These are phyloP conservation scores for Albatrellus sp. DNA, from an alignment of 1,284 basidiomycete genomes.

Conservation along the genomic window DNA sequence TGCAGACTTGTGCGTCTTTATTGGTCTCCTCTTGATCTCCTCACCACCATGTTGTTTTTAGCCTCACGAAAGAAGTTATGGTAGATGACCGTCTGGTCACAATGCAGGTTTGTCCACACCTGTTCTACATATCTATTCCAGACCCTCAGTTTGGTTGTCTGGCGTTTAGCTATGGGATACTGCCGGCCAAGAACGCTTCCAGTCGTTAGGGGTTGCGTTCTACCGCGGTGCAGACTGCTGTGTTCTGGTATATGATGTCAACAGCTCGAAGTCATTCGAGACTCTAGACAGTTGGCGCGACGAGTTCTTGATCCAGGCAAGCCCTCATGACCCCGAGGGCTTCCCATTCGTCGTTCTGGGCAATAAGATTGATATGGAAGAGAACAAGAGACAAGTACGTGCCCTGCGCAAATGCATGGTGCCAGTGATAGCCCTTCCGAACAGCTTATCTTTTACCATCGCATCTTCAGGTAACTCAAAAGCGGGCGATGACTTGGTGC, in stretches of 20 bases:
- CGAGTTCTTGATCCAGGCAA: slow-evolving; percentile 96
- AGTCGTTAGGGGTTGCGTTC: slow-evolving; percentile 67
- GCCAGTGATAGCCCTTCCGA: neutral
- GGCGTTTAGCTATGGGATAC: slow-evolving; percentile 90
- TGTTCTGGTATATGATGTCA: slow-evolving; percentile 98
- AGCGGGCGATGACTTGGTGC: slow-evolving; percentile 99
- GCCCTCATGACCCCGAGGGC: slow-evolving; percentile 97
- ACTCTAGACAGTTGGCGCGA: slow-evolving; percentile 96
- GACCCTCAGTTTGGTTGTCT: neutral
- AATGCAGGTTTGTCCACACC: slow-evolving; percentile 72
- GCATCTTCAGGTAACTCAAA: slow-evolving; percentile 82
- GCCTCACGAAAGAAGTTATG: slow-evolving; percentile 97
- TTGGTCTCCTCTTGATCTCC: slow-evolving; percentile 10
- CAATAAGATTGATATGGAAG: slow-evolving; percentile 99
- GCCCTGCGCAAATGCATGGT: neutral
- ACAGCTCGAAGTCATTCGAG: slow-evolving; percentile 97
- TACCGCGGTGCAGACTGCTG: slow-evolving; percentile 99
- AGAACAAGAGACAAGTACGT: slow-evolving; percentile 91
- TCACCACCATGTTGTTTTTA: slow-evolving; percentile 22
- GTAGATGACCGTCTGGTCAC: slow-evolving; percentile 97
- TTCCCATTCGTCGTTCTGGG: slow-evolving; percentile 98
- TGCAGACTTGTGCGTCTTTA: slow-evolving; percentile 65
- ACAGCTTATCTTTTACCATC: neutral
- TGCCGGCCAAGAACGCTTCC: slow-evolving; percentile 85
- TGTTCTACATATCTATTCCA: slow-evolving; percentile 4